These are phyloP conservation scores for Alternaria sp. DNA, from an alignment of 2,329 filamentous ascomycete species.

Conservation along the genomic window DNA sequence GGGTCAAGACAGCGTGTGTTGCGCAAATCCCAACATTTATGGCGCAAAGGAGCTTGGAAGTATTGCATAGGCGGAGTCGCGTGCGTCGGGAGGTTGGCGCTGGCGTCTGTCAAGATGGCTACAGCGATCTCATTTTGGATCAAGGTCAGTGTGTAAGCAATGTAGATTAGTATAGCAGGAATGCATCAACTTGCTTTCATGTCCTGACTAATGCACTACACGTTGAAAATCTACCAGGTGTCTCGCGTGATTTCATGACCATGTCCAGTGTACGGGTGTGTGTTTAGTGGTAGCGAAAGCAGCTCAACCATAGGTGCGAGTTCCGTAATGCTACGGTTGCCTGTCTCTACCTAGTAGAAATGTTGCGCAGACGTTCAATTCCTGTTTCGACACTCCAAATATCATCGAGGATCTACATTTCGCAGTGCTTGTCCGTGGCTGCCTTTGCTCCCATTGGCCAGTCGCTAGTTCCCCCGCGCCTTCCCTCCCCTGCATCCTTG, in stretches of 20 bases:
- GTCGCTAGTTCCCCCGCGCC: constrained; percentile 23
- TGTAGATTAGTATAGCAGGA: constrained; percentile 17
- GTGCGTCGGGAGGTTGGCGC: constrained; percentile 12
- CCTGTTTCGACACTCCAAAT: not conserved
- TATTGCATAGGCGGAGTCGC: constrained; percentile 20
- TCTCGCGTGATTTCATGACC: not conserved
- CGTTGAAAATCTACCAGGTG: not conserved
- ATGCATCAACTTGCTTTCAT: constrained; percentile 7
- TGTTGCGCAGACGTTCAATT: not conserved
- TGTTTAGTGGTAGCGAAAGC: not conserved
- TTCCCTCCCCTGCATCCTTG: constrained; percentile 26
- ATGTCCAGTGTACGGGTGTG: not conserved
- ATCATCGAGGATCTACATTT: constrained; percentile 1
- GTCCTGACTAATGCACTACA: not conserved
- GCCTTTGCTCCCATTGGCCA: constrained; percentile 28
- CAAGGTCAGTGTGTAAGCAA: constrained; percentile 8
- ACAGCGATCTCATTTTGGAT: constrained; percentile 12
- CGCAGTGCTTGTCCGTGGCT: not conserved
- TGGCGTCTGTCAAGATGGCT: constrained; percentile 11
- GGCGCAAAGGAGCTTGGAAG: constrained; percentile 20
- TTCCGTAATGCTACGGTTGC: not conserved
- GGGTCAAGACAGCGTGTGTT: constrained; percentile 4
- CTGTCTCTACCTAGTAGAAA: not conserved
- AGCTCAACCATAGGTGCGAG: not conserved
- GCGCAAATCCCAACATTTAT: constrained; percentile 5